Conservation (phyloP, 768 basidiomycete species). For the Saitozyma sp. region DNA sequence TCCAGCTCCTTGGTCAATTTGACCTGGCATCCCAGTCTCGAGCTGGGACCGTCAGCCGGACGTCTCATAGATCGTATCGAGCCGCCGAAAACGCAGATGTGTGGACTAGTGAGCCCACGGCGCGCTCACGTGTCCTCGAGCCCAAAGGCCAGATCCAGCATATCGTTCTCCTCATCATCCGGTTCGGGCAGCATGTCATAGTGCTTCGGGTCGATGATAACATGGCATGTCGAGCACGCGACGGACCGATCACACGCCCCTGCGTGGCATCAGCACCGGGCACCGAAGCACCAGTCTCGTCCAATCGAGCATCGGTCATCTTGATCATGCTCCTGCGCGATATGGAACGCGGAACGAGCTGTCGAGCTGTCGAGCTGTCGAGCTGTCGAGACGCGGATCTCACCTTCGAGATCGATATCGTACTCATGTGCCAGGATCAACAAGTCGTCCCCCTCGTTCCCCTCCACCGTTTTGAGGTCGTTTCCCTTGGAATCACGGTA, state of each 20-base stretch:
- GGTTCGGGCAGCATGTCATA: slow-evolving; percentile 90
- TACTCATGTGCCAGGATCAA: slow-evolving; percentile 89
- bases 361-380: too few relatives aligned
- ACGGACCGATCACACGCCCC: slow-evolving; percentile 96
- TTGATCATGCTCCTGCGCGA: not conserved
- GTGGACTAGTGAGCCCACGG: slow-evolving; percentile 52
- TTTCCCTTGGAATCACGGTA: slow-evolving; percentile 86
- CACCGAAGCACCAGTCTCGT: not conserved
- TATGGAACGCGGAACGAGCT: not conserved
- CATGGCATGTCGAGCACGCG: slow-evolving; percentile 96
- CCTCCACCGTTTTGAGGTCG: slow-evolving; percentile 83
- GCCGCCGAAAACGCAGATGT: not conserved
- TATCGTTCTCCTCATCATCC: slow-evolving; percentile 90
- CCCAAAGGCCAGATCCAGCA: slow-evolving; percentile 93
- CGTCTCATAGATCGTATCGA: not conserved
- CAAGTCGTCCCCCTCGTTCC: slow-evolving; percentile 89
- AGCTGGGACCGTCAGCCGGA: slow-evolving; percentile 45
- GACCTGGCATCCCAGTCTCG: slow-evolving; percentile 60
- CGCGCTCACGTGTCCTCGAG: slow-evolving; percentile 77
- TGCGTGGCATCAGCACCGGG: slow-evolving; percentile 46
- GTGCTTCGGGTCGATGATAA: slow-evolving; percentile 75
- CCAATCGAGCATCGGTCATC: not conserved
- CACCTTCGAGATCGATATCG: slow-evolving; percentile 94
- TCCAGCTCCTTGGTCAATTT: slow-evolving; percentile 76
- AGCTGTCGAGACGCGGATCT: slow-evolving; percentile 30